Percentiles rank a stretch among this genome's conserved stretches.
Evolutionary conservation across 2,329 filamentous ascomycete genomes (phyloP).

Genomic region (Hymenoscyphus albidus): DNA sequence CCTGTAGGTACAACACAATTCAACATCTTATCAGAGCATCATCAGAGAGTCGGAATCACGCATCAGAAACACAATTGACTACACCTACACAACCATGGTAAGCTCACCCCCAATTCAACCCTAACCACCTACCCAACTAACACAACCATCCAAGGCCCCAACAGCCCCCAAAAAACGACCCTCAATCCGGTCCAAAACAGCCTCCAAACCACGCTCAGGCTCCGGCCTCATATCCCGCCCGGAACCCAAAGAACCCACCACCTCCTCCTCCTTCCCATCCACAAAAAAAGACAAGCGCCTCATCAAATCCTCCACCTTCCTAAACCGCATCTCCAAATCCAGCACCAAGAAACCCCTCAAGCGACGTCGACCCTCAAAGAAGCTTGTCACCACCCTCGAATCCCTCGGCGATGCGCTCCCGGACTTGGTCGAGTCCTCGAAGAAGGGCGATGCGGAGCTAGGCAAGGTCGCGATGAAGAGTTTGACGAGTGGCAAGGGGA

Average conservation of each 20-base stretch:
- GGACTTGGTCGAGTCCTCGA: constrained; percentile 39
- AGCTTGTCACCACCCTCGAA: constrained; percentile 71
- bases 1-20: not conserved
- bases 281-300: constrained; percentile 79
- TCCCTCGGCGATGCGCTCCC: constrained; percentile 78
- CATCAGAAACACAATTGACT: not conserved
- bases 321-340: constrained; percentile 69
- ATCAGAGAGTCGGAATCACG: not conserved
- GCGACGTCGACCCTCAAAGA: constrained; percentile 67
- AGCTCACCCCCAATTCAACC: not conserved
- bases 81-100: constrained; percentile 19
- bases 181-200: constrained; percentile 53
- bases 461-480: constrained; percentile 71
- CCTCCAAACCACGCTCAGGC: constrained; percentile 42
- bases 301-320: constrained; percentile 76
- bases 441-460: constrained; percentile 42
- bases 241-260: constrained; percentile 40
- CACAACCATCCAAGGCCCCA: constrained; percentile 36
- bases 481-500: constrained; percentile 70
- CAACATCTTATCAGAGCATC: not conserved
- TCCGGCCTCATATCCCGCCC: constrained; percentile 35
- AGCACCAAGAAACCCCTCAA: constrained; percentile 51
- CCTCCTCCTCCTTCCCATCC: constrained; percentile 57
- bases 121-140: constrained; percentile 29
- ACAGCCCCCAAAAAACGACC: constrained; percentile 48